Base-by-base conservation (phyloP, 768 basidiomycete species). In the Panellus pusillus region DNA sequence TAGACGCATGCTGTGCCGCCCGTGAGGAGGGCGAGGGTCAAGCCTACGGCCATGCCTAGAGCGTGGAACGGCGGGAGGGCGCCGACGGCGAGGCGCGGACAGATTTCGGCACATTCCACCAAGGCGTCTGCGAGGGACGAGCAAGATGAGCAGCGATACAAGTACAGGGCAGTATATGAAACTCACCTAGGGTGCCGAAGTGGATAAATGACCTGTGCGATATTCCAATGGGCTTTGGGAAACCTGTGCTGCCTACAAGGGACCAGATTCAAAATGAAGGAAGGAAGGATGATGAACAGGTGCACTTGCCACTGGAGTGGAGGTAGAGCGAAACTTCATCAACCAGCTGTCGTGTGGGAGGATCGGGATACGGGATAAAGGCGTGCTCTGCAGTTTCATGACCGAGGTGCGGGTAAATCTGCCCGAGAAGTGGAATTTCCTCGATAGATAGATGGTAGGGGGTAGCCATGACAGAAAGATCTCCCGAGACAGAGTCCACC, bases 321-420 rank as follows among this genome's bases (percentile, higher is more conserved):
- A 79, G 65, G 48, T 76, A 80, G 8, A 73, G 32, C 29, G 69
- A 48, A 13, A 69, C 46, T 41, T 70, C 61, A 44, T 63, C 52
- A 24, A 70, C 44, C 39, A 61, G 18, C 41, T 55, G 53, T 13
- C 49, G 50, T 0, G 47, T 36, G 1, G 39, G 18, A 7, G 63
- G 58, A 18, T 39, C 47, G 6, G 67, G 68, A 41, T 71, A 74
- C 7, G 65, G 55, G 7, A 55, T 39, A 47, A 73, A 74, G 7
- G 62, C 47, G 39, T 72, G 67, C 9, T 66, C 49, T 2, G 47
- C n/a, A 1, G 55, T 66, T 52, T 78, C 74, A 14, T 53, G 20
- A 1, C 74, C 77, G 9, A 79, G 68, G 29, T 70, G 66, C 2
- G 79, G 79, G 44, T 72, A 81, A 0, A 78, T 55, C 13, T 66